These are phyloP conservation scores for Nakazawaea ambrosiae DNA, from an alignment of 805 yeast genomes.

Conservation along the genomic window DNA sequence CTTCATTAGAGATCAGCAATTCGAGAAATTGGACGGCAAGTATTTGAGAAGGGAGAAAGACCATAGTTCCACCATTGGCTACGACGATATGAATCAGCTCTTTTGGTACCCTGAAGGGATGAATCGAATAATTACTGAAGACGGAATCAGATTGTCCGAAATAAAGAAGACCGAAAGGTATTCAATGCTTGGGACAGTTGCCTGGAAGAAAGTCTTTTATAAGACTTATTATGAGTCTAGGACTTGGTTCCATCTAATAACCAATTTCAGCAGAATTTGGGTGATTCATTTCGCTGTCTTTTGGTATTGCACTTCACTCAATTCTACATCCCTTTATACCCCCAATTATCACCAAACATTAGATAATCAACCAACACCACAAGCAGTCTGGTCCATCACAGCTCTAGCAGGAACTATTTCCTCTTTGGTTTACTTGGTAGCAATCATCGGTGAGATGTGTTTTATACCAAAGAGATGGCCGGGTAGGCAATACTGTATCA, in stretches of 20 bases:
- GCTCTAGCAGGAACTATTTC: conserved; percentile 41
- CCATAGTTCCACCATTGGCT: conserved; percentile 52
- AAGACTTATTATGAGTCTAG: conserved; percentile 43
- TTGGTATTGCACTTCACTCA: conserved; percentile 47
- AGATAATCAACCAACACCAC: conserved; percentile 38
- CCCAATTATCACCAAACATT: conserved; percentile 29
- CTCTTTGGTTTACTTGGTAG: conserved; percentile 31
- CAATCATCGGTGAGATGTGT: conserved; percentile 33
- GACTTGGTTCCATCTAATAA: conserved; percentile 42
- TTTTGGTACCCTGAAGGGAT: conserved; percentile 41
- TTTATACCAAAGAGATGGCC: conserved; percentile 44
- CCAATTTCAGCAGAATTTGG: conserved; percentile 48
- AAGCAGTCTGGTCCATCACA: conserved; percentile 34
- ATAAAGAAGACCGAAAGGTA: conserved; percentile 26
- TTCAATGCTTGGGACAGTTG: conserved; percentile 22
- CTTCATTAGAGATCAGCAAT: conserved; percentile 64
- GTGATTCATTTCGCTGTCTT: conserved; percentile 41
- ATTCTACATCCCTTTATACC: conserved; percentile 44
- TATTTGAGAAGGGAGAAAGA: conserved; percentile 63
- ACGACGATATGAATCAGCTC: conserved; percentile 48
- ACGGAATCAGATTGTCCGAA: conserved; percentile 25
- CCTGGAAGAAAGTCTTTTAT: conserved; percentile 34
- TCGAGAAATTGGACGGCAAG: conserved; percentile 38
- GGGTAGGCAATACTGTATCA: conserved; percentile 32
- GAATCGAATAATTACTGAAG: conserved; percentile 23